Percentiles rank a stretch among this genome's conserved stretches.
Conservation (phyloP, 768 basidiomycete species). For the Suillus spraguei region DNA sequence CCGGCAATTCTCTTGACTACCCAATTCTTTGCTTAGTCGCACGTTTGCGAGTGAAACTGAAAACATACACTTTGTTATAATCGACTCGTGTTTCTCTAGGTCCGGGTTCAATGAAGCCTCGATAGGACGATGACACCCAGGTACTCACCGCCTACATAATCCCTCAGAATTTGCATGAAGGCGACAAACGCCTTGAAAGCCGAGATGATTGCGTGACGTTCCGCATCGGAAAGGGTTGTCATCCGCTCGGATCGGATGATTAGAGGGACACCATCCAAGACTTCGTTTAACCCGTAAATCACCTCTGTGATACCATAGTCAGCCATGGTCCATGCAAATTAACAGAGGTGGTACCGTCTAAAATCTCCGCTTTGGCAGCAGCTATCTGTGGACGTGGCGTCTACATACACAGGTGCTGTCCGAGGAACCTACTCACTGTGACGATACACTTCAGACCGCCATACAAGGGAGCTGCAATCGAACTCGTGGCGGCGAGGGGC, state of each 20-base stretch:
- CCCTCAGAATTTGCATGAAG: neutral
- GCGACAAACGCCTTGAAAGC: neutral
- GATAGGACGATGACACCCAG: neutral
- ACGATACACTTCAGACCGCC: neutral
- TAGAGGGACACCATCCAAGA: neutral
- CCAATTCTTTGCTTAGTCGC: neutral
- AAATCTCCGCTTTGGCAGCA: neutral
- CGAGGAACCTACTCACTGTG: neutral
- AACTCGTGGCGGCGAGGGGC: neutral
- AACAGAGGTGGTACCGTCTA: neutral
- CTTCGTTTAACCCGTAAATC: neutral
- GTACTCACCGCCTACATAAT: neutral
- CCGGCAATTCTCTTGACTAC: neutral
- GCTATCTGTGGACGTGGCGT: neutral
- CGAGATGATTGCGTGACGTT: neutral
- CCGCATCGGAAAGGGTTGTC: neutral
- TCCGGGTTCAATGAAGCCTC: neutral
- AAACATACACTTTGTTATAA: neutral
- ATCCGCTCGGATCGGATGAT: neutral
- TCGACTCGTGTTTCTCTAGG: neutral
- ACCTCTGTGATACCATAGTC: neutral
- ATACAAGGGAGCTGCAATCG: neutral
- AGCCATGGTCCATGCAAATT: neutral
- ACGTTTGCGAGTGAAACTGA: neutral
- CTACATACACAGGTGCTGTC: neutral